Base-by-base conservation (phyloP, 768 basidiomycete species). In the Pulveroboletus sp. region DNA sequence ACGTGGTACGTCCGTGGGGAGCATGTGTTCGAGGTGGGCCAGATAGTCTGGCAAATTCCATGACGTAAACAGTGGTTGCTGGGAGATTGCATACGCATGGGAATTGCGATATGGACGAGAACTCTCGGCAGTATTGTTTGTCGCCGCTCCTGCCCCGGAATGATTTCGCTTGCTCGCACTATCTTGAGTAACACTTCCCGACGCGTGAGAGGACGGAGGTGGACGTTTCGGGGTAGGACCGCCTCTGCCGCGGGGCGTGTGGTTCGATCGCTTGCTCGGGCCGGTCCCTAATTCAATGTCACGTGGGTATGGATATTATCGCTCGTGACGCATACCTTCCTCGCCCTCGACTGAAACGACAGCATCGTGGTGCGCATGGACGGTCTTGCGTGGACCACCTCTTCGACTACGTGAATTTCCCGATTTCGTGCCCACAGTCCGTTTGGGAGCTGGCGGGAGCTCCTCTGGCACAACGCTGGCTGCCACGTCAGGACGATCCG, bases 31-130 rank as follows among this genome's bases (percentile, higher is more conserved):
- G 54, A 95, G 82, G 63, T 94, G 89, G 0, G 86, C 80, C 38
- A 97, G 79, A 69, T 96, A 94, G 72, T 97, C 94, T 7, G 94
- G 94, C 42, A 98, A 74, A 49, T 83, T 81, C 93, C 94, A 98
- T 43, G 87, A 85, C 30, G 87, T 89, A 70, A 82, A 81, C 9
- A 89, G 72, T 27, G 85, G 81, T 63, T 89, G 86, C 60, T 89
- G 87, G 12, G 85, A 83, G 44, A 87, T 81, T 39, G 78, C 85
- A 64, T 86, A 88, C 20, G 83, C 85, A 76, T 89, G 87, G 53
- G 85, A 82, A 70, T 84, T 85, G 60, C 81, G 84, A 66, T 87
- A 88, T 50, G 85, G 81, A 51, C 84, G 79, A 46, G 83, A 76
- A 51, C 70, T 70, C 55, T 81, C 80, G 54, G 72, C 71, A 43